Base-by-base conservation (phyloP, 768 basidiomycete genomes). In the Gloeostereum incarnatum region DNA sequence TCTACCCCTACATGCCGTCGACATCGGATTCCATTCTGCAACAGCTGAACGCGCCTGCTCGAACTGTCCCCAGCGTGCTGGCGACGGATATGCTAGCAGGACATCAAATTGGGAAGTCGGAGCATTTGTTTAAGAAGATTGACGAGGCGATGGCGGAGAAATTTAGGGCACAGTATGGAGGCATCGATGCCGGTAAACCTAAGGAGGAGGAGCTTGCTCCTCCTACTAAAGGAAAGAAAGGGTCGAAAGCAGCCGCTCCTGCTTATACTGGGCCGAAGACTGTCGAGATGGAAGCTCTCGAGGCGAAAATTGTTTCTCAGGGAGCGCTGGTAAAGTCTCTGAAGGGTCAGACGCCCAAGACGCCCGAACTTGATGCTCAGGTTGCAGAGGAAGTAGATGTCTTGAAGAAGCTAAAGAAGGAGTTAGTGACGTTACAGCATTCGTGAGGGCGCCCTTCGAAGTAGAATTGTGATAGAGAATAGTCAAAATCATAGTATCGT, bases 1-100 rank as follows among this genome's bases (percentile, higher is more conserved):
- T 90, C 46, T 83, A 92, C 54, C 94, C 96, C 0, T 99, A 90
- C 78, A 97, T 99, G 92, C 96, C 96, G 27, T 71, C 80, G 9
- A 94, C 88, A 0, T 79, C 84, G 24, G 76, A 75, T 18, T 68
- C 78, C 2, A 92, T 99, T 47, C 69, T 94, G 38, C 51, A 57
- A 14, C 96, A 99, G 52, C 73, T 98, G 45, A 89, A 96, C 52
- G 92, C 91, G 0, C 91, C 91, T 1, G 71, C 83, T 4, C 80
- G 94, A 22, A 65, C 71, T 6, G 80, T 94, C 2, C 87, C 94
- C 1, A 70, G 71, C 40, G 67, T 67, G 6, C 64, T 96, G 46
- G 64, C 72, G 4, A 78, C 75, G 47, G 96, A 98, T 55, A 79
- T 99, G 44, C 71, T 97, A 30, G 73, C 77, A 0, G 90, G 90